Evolutionary conservation across 768 basidiomycete species (phyloP).

Genomic region (Hericium rajendrae): DNA sequence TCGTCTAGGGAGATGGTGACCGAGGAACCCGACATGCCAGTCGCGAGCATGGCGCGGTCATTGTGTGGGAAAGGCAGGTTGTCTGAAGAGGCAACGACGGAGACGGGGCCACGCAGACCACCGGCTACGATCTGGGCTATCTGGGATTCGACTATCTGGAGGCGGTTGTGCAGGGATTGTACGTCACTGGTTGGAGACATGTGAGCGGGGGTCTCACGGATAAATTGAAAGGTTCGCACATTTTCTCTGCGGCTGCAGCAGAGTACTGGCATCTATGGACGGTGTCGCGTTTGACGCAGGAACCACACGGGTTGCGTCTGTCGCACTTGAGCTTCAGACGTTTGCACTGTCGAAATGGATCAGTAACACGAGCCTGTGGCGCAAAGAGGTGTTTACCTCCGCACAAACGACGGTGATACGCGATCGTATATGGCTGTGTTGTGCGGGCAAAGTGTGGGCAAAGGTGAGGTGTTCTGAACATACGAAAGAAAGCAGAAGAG

Average conservation of each 20-base stretch:
- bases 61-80: conserved; percentile 20
- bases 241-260: conserved; percentile 77
- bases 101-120: conserved; percentile 6
- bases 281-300: conserved; percentile 73
- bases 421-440: conserved; percentile 54
- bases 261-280: conserved; percentile 67
- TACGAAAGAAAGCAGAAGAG: not conserved
- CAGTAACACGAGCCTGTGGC: not conserved
- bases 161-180: conserved; percentile 74
- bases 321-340: conserved; percentile 84
- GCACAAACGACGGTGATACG: conserved; percentile 76
- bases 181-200: conserved; percentile 42
- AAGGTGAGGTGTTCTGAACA: not conserved
- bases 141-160: conserved; percentile 58
- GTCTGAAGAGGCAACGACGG: conserved; percentile 5
- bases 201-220: not conserved
- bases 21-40: conserved; percentile 32
- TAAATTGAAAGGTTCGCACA: conserved; percentile 33
- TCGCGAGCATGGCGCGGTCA: conserved; percentile 30
- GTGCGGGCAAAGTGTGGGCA: not conserved
- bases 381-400: conserved; percentile 39
- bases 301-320: conserved; percentile 64
- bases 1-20: conserved; percentile 49
- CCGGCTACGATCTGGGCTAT: conserved; percentile 34
- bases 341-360: conserved; percentile 50